A percentile compares a stretch with the other conserved stretches of the same genome.
These are phyloP conservation scores for Triadica sebifera DNA, from an alignment of 345 rosid species.

Conservation along the genomic window DNA sequence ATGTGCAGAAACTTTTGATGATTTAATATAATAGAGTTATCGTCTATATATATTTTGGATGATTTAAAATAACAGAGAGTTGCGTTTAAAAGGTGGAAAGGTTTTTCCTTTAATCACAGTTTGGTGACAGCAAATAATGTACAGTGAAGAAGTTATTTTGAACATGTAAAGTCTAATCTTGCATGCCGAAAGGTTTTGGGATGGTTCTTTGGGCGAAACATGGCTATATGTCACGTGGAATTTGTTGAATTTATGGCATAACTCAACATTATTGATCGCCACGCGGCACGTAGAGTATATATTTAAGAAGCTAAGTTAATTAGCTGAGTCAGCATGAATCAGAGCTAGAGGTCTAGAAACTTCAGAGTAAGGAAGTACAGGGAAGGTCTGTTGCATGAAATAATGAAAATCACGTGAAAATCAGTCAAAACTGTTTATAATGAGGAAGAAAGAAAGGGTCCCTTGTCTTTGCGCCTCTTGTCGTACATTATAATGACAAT, in stretches of 20 bases:
- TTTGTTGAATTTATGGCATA: conserved; percentile 2
- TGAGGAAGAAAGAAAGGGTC: not conserved
- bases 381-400: not conserved
- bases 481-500: not conserved
- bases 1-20: not conserved
- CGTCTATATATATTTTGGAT: too few species aligned
- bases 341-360: conserved; percentile 20
- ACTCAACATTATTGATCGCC: not conserved
- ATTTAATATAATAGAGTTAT: conserved; percentile 9
- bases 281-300: not conserved
- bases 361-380: conserved; percentile 8
- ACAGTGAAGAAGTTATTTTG: not conserved
- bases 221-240: not conserved
- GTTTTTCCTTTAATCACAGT: not conserved
- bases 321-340: conserved; percentile 8
- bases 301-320: too few species aligned
- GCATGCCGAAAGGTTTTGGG: not conserved
- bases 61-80: too few species aligned
- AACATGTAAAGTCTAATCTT: not conserved
- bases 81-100: not conserved
- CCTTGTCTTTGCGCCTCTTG: not conserved
- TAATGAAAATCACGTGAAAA: conserved; percentile 10
- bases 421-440: not conserved
- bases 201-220: not conserved
- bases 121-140: not conserved